phyloP scores from a whole-genome alignment of 352 stramenopile species.

The Halophytophthora batemanensis region DNA sequence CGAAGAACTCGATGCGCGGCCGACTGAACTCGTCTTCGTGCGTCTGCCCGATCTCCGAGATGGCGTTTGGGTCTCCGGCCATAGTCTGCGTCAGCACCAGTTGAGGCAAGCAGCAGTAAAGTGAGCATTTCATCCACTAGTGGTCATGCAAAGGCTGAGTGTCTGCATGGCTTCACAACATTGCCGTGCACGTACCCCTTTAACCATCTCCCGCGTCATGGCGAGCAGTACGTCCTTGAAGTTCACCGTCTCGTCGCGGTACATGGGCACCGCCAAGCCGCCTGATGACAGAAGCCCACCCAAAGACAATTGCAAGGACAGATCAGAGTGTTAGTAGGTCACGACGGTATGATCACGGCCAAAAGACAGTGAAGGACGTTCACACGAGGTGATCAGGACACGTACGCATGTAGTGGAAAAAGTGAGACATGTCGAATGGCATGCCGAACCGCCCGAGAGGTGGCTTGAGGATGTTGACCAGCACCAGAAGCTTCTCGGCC shows the following conservation, averaged over 20 bases:
- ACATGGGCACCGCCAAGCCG: constrained; percentile 72
- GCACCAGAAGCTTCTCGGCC: constrained; percentile 61
- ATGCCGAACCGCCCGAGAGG: constrained; percentile 68
- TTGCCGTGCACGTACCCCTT: constrained; percentile 46
- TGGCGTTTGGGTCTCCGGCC: constrained; percentile 30
- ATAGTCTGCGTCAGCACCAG: constrained; percentile 19
- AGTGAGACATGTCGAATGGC: constrained; percentile 36
- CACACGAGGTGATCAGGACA: constrained; percentile 2
- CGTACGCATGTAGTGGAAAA: constrained; percentile 62
- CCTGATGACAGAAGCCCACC: constrained; percentile 21
- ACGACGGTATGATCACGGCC: not conserved
- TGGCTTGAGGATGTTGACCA: constrained; percentile 73
- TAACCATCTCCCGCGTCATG: constrained; percentile 79
- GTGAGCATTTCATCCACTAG: not conserved
- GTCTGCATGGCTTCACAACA: not conserved
- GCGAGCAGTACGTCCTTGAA: constrained; percentile 87
- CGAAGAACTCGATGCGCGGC: constrained; percentile 53
- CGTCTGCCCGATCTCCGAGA: constrained; percentile 40
- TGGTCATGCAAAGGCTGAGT: not conserved
- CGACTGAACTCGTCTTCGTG: constrained; percentile 32
- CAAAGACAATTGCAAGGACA: not conserved
- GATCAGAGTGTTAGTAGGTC: not conserved
- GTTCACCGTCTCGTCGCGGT: constrained; percentile 77
- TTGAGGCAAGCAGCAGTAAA: not conserved
- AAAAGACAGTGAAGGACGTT: too few species aligned